These are phyloP conservation scores for Stropharia rugosoannulata DNA, from an alignment of 768 basidiomycete species.

Conservation along the genomic window DNA sequence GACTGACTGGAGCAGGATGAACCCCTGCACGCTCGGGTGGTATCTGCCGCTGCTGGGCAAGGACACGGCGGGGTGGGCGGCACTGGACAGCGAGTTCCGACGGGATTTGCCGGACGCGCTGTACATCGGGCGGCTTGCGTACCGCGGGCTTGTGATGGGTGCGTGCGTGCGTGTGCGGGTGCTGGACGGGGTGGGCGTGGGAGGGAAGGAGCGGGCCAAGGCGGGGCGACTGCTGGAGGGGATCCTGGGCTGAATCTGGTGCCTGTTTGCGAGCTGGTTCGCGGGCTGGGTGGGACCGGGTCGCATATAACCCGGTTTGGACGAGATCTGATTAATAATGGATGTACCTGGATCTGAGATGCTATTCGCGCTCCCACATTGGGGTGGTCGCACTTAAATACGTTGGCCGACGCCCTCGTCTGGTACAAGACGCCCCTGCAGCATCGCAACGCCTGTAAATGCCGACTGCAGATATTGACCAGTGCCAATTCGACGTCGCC, in stretches of 20 bases:
- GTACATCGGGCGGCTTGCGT: conserved; percentile 85
- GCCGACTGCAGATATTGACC: conserved; percentile 53
- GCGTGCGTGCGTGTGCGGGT: conserved; percentile 63
- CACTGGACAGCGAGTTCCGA: conserved; percentile 83
- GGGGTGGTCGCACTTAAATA: conserved; percentile 24
- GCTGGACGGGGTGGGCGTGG: conserved; percentile 86
- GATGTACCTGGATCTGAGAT: conserved; percentile 25
- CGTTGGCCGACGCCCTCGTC: conserved; percentile 9
- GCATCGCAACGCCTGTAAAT: conserved; percentile 30
- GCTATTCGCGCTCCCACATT: conserved; percentile 18
- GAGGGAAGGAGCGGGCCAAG: conserved; percentile 83
- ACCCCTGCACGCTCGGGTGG: conserved; percentile 95
- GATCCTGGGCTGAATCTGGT: conserved; percentile 34
- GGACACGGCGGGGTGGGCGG: conserved; percentile 70
- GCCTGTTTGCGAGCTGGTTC: conserved; percentile 8
- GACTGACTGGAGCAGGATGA: conserved; percentile 58
- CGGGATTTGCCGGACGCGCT: conserved; percentile 85
- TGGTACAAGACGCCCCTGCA: conserved; percentile 17
- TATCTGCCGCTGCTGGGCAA: conserved; percentile 86
- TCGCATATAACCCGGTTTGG: conserved; percentile 23
- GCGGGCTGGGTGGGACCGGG: conserved; percentile 15
- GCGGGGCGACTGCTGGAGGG: conserved; percentile 67
- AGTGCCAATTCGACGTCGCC: conserved; percentile 60
- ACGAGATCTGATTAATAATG: conserved; percentile 22
- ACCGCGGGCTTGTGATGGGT: conserved; percentile 86